A percentile compares a stretch with the other conserved stretches of the same genome.
Conservation (phyloP, 2,329 filamentous ascomycete species). For the Dothistroma septosporum region DNA sequence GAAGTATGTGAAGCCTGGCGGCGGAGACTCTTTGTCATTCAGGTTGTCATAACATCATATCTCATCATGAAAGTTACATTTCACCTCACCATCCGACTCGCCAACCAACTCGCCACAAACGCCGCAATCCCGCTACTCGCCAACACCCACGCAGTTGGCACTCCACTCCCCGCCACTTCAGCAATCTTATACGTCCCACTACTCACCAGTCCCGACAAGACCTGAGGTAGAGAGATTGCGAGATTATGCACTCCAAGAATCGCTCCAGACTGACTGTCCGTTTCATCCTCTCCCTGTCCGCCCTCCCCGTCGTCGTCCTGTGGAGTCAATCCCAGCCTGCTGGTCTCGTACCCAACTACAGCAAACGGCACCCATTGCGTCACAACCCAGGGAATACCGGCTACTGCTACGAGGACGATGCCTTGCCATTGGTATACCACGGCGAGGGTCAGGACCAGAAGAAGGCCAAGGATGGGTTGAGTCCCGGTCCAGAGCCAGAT, state of each 20-base stretch:
- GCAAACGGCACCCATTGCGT: constrained; percentile 23
- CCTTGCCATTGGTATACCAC: constrained; percentile 22
- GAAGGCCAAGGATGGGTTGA: constrained; percentile 19
- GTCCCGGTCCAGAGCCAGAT: constrained; percentile 19
- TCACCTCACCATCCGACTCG: constrained; percentile 11
- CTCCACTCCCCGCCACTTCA: constrained; percentile 17
- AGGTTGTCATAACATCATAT: not conserved
- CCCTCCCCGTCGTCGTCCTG: constrained; percentile 2
- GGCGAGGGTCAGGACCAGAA: constrained; percentile 16
- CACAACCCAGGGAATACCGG: constrained; percentile 21
- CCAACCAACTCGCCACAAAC: constrained; percentile 16
- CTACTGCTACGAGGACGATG: constrained; percentile 16
- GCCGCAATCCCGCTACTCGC: constrained; percentile 19
- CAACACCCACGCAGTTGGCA: constrained; percentile 20
- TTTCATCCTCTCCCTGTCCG: constrained; percentile 2
- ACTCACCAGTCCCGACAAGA: constrained; percentile 15
- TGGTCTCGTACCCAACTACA: constrained; percentile 19
- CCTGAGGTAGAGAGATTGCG: constrained; percentile 22
- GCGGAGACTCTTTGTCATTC: not conserved
- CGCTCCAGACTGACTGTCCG: constrained; percentile 15
- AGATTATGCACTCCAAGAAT: constrained; percentile 23
- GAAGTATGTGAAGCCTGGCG: too few relatives aligned
- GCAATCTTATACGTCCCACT: constrained; percentile 18
- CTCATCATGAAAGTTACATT: not conserved
- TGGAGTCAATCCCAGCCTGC: constrained; percentile 13